These are phyloP conservation scores for Chytriomyces sp. DNA, from an alignment of 192 early-diverging fungal genomes.

Conservation along the genomic window DNA sequence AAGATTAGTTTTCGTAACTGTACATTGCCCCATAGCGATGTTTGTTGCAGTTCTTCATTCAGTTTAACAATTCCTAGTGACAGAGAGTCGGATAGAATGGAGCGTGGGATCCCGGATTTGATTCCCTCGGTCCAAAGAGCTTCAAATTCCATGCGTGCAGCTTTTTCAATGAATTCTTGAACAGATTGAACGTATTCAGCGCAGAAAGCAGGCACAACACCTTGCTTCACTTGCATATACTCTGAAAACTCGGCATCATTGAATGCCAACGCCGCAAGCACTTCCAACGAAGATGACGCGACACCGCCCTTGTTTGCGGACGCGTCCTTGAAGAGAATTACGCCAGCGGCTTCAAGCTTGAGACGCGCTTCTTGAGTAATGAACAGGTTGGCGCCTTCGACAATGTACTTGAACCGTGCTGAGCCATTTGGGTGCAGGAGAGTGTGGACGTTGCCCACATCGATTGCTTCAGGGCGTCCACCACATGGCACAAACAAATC, in stretches of 20 bases:
- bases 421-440: slow-evolving; percentile 81
- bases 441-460: slow-evolving; percentile 82
- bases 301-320: slow-evolving; percentile 99
- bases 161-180: slow-evolving; percentile 89
- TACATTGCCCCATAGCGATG: slow-evolving; percentile 91
- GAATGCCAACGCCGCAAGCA: slow-evolving; percentile 93
- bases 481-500: slow-evolving; percentile 97
- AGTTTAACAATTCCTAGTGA: slow-evolving; percentile 90
- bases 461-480: slow-evolving; percentile 96
- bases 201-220: slow-evolving; percentile 85
- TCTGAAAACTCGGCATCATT: slow-evolving; percentile 87
- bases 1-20: slow-evolving; percentile 80
- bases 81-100: slow-evolving; percentile 89
- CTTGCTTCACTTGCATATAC: slow-evolving; percentile 85
- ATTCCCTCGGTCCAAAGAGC: slow-evolving; percentile 88
- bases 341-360: slow-evolving; percentile 90
- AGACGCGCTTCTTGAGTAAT: slow-evolving; percentile 63
- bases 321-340: slow-evolving; percentile 96
- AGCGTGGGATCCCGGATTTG: slow-evolving; percentile 76
- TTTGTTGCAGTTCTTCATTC: slow-evolving; percentile 89
- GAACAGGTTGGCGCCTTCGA: slow-evolving; percentile 89
- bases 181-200: slow-evolving; percentile 90
- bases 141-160: slow-evolving; percentile 93
- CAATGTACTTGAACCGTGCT: slow-evolving; percentile 97
- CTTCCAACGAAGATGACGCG: slow-evolving; percentile 95